These are phyloP conservation scores for Globisporangium paddicum DNA, from an alignment of 352 stramenopile genomes.

Conservation along the genomic window DNA sequence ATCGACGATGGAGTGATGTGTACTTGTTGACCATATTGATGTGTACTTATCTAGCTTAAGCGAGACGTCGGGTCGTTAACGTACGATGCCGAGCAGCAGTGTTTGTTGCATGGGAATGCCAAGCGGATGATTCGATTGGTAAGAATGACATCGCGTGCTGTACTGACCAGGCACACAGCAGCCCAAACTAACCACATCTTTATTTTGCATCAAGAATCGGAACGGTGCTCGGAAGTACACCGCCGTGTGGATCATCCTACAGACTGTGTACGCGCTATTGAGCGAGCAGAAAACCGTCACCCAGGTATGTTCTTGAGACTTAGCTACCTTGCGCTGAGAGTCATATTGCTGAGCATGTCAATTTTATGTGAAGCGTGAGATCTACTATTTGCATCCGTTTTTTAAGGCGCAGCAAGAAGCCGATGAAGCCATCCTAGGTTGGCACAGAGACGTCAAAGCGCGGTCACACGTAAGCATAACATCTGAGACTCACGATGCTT, in stretches of 20 bases:
- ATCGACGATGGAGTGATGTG: neutral
- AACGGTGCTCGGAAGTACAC: slow-evolving; percentile 76
- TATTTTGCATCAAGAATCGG: slow-evolving; percentile 27
- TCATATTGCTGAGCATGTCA: neutral
- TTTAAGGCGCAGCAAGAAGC: slow-evolving; percentile 78
- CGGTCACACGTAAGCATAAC: too few species aligned
- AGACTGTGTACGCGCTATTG: slow-evolving; percentile 68
- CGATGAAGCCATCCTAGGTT: slow-evolving; percentile 81
- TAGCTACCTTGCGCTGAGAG: neutral
- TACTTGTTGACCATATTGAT: neutral
- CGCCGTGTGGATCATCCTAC: slow-evolving; percentile 75
- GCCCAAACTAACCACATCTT: neutral
- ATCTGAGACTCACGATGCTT: neutral
- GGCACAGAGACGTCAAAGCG: neutral
- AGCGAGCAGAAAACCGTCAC: slow-evolving; percentile 77
- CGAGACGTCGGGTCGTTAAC: slow-evolving; percentile 43
- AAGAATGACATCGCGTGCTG: neutral
- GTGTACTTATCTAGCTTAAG: slow-evolving; percentile 43
- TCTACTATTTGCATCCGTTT: slow-evolving; percentile 85
- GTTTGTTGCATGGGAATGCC: slow-evolving; percentile 48
- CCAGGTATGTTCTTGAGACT: slow-evolving; percentile 32
- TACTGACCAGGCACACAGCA: neutral
- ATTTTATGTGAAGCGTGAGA: slow-evolving; percentile 41
- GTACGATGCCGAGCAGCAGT: slow-evolving; percentile 53
- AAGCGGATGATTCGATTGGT: slow-evolving; percentile 64